These are phyloP conservation scores for Farysia itapuensis DNA, from an alignment of 1,284 basidiomycete genomes.

Conservation along the genomic window DNA sequence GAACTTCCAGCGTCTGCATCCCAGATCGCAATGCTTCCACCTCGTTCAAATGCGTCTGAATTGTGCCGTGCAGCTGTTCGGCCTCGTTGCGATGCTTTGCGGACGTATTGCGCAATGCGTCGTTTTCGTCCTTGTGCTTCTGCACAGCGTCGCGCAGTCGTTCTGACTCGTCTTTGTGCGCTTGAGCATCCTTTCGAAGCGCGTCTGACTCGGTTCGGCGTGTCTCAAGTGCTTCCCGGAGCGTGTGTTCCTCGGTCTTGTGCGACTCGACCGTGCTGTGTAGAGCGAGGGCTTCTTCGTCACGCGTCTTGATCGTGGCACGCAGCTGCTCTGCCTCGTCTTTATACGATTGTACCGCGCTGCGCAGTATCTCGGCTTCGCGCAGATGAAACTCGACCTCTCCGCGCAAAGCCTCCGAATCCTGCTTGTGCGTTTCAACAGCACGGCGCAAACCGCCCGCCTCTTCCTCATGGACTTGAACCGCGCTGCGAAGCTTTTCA, in stretches of 20 bases:
- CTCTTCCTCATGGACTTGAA: not conserved
- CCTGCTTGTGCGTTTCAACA: not conserved
- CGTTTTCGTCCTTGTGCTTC: too few species aligned
- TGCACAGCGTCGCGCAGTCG: not conserved
- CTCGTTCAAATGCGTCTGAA: conserved; percentile 2
- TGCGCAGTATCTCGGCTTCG: too few species aligned
- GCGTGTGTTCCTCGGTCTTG: conserved; percentile 6
- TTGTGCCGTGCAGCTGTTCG: not conserved
- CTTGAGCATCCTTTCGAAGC: not conserved
- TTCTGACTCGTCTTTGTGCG: not conserved
- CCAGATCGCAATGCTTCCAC: not conserved
- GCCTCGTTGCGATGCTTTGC: not conserved
- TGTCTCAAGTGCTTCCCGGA: conserved; percentile 2
- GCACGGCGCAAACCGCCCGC: not conserved
- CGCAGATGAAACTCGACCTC: too few species aligned
- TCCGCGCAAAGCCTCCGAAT: not conserved
- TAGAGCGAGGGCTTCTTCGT: too few species aligned
- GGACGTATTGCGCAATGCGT: too few species aligned
- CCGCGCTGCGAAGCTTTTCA: not conserved
- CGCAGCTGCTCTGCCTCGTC: not conserved
- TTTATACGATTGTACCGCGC: not conserved
- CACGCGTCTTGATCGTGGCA: conserved; percentile 1
- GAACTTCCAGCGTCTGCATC: conserved; percentile 3
- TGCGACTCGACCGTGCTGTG: not conserved
- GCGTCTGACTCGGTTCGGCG: not conserved